Evolutionary conservation across 495 filamentous ascomycete genomes (phyloP).

Genomic region (Aspergillus baeticus): DNA sequence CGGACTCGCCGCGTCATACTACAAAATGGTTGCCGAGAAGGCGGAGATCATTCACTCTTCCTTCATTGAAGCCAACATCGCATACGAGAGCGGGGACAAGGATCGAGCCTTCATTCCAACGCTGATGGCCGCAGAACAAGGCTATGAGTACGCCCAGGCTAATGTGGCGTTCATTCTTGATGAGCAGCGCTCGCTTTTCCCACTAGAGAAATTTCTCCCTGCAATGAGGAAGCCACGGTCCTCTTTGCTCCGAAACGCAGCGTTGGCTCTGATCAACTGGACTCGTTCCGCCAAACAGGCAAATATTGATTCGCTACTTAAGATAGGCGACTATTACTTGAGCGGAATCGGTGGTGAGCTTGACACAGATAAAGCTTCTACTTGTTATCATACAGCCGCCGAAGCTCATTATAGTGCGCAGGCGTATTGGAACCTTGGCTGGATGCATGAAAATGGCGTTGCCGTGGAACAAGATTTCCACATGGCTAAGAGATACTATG

Average conservation of each 20-base stretch:
- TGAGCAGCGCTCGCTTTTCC: slow-evolving; percentile 65
- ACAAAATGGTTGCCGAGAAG: slow-evolving; percentile 92
- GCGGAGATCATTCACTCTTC: slow-evolving; percentile 82
- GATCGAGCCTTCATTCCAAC: slow-evolving; percentile 82
- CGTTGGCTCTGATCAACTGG: slow-evolving; percentile 90
- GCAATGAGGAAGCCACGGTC: slow-evolving; percentile 38
- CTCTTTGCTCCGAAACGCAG: slow-evolving; percentile 63
- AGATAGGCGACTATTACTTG: slow-evolving; percentile 98
- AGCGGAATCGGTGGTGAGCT: slow-evolving; percentile 65
- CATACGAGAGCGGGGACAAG: slow-evolving; percentile 80
- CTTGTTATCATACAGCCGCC: slow-evolving; percentile 88
- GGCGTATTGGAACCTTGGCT: slow-evolving; percentile 95
- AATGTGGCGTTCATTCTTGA: slow-evolving; percentile 95
- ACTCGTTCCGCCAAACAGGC: slow-evolving; percentile 90
- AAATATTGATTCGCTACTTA: slow-evolving; percentile 92
- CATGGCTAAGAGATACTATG: slow-evolving; percentile 94
- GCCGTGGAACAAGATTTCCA: slow-evolving; percentile 95
- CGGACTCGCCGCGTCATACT: slow-evolving; percentile 77
- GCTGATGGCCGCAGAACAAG: slow-evolving; percentile 94
- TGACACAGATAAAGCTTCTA: slow-evolving; percentile 84
- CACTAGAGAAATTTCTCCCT: slow-evolving; percentile 46
- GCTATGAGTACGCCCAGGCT: slow-evolving; percentile 87
- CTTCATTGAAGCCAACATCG: slow-evolving; percentile 81
- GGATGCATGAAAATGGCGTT: slow-evolving; percentile 99
- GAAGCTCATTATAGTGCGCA: slow-evolving; percentile 90